Evolutionary conservation across 1,284 basidiomycete species (phyloP), one percentile per base, ranked within the genome.

Genomic region (Irpex sp.): DNA sequence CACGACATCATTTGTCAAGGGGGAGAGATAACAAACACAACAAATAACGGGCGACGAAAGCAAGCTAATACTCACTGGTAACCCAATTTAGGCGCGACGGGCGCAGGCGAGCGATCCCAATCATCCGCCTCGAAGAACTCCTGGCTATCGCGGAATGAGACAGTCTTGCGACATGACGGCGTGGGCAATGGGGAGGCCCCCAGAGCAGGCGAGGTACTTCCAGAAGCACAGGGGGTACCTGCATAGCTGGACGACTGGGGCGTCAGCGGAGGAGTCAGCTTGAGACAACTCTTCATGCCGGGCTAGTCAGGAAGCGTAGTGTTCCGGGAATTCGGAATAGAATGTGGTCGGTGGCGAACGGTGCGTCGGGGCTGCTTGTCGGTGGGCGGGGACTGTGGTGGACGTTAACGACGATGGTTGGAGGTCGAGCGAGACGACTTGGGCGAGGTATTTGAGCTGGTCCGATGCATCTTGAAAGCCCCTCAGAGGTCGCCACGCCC

Each of bases 51-150:
- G 11, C 34, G 5, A 17, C 19, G 19, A 56, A 51, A n/a, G 17
- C 11, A 19, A 21, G 40, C 40, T 11, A 19, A 9, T 56, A 56
- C 54, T 56, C 54, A 56, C 54, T 56, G 54, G 34, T 56, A 56
- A 36, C 54, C 13, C 19, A 74, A 64, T 59, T 70, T 68, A 13
- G 71, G 68, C 8, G 72, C 71, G 44, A 73, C 68, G 1, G 70
- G 68, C 1, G 70, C 69, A 5, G 72, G 72, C 26, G 71, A 72
- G 38, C 72, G 64, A 61, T 74, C 72, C 72, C 72, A 74, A 38
- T 73, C 72, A 60, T 74, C 72, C 31, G 72, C 72, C 19, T 69
- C 62, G 57, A 68, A 72, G 40, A 72, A 66, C 60, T 70, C 64
- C 62, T 69, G 64, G n/a, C 67, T 59, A 4, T 65, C 65, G 62